Evolutionary conservation across 352 stramenopile genomes (phyloP).

Genomic region (Phytopythium sindhum): DNA sequence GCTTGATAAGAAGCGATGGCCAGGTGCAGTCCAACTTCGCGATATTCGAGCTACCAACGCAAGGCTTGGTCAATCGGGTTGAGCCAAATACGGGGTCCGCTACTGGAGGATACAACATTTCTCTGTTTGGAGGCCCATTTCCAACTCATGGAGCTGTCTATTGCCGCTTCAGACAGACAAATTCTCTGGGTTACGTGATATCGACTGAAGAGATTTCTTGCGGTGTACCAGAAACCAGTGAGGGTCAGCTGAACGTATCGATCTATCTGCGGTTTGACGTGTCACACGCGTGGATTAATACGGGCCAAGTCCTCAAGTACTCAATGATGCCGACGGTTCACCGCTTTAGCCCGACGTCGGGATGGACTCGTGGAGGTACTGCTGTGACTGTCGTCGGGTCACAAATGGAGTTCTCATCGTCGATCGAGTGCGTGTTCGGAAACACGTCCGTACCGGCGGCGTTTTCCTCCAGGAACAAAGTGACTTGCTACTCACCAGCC

Average conservation of each 20-base stretch:
- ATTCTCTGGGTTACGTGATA: constrained; percentile 6
- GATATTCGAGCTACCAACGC: constrained; percentile 14
- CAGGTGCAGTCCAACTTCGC: constrained; percentile 16
- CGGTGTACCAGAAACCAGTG: constrained; percentile 2
- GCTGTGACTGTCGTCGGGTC: constrained; percentile 24
- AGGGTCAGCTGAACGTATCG: neutral
- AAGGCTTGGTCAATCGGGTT: constrained; percentile 9
- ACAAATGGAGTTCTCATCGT: constrained; percentile 15
- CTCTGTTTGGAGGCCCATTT: constrained; percentile 15
- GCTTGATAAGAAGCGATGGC: neutral
- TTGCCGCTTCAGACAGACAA: constrained; percentile 14
- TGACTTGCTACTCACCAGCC: constrained; percentile 27
- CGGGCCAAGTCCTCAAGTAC: constrained; percentile 12
- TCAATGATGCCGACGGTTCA: constrained; percentile 13
- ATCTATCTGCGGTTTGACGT: constrained; percentile 15
- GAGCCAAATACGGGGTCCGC: constrained; percentile 8
- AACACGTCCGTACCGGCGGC: constrained; percentile 17
- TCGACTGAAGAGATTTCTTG: constrained; percentile 18
- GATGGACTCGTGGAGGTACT: constrained; percentile 35
- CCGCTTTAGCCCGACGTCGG: constrained; percentile 21
- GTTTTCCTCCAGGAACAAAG: constrained; percentile 19
- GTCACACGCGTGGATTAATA: constrained; percentile 1
- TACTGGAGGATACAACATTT: constrained; percentile 18
- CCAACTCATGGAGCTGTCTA: constrained; percentile 7
- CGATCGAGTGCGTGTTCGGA: constrained; percentile 35